Evolutionary conservation across 1,284 basidiomycete genomes (phyloP).

Genomic region (Marasmius fiardii): DNA sequence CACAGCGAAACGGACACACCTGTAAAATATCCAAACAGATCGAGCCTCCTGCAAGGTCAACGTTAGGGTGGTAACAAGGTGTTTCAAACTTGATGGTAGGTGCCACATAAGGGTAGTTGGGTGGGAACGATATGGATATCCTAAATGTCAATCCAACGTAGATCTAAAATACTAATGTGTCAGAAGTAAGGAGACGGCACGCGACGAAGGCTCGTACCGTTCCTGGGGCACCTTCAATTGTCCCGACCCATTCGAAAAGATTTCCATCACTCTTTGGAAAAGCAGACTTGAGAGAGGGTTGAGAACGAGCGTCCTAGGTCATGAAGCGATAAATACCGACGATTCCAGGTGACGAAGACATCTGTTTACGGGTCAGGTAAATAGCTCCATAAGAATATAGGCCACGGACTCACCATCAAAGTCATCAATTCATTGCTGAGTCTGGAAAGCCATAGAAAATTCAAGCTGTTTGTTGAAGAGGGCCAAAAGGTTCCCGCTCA

Average conservation of each 20-base stretch:
- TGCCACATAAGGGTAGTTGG: conserved; percentile 81
- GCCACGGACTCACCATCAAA: conserved; percentile 59
- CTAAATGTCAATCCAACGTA: conserved; percentile 77
- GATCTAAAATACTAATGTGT: conserved; percentile 41
- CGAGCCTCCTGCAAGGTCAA: conserved; percentile 73
- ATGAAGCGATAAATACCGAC: conserved; percentile 37
- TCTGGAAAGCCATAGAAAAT: conserved; percentile 31
- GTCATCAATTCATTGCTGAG: conserved; percentile 81
- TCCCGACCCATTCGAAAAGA: conserved; percentile 81
- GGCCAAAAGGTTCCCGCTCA: conserved; percentile 23
- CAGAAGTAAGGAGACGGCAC: background rate
- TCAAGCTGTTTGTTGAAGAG: conserved; percentile 10
- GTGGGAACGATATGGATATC: conserved; percentile 77
- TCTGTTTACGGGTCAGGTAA: conserved; percentile 37
- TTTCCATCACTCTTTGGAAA: conserved; percentile 82
- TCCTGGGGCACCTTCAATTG: conserved; percentile 73
- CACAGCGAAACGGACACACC: conserved; percentile 31
- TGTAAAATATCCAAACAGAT: conserved; percentile 86
- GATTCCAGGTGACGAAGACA: conserved; percentile 82
- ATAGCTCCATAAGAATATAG: conserved; percentile 2
- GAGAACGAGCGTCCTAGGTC: conserved; percentile 3
- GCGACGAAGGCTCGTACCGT: conserved; percentile 47
- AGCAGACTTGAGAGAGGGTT: conserved; percentile 55
- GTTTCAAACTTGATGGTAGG: conserved; percentile 80
- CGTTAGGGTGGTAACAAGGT: conserved; percentile 84